These are phyloP conservation scores for Thielaviopsis populi DNA, from an alignment of 2,329 filamentous ascomycete species.

Conservation along the genomic window DNA sequence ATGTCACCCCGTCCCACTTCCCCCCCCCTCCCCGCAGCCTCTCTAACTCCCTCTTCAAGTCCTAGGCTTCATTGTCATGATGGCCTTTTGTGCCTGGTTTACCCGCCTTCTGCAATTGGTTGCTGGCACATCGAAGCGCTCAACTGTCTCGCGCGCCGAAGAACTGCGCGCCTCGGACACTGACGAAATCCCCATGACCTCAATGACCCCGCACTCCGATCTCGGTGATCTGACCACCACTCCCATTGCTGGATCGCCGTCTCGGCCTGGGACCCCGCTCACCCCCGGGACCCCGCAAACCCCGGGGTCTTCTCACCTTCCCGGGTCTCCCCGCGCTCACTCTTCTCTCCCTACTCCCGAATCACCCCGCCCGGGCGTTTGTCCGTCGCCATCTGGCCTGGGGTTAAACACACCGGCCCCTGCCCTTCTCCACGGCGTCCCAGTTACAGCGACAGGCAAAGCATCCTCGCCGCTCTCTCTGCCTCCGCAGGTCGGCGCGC, in stretches of 20 bases:
- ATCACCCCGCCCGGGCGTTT: conserved; percentile 16
- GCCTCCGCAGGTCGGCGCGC: conserved; percentile 22
- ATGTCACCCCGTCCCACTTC: conserved; percentile 19
- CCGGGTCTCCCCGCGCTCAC: not conserved
- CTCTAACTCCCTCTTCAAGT: conserved; percentile 25
- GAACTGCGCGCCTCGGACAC: conserved; percentile 26
- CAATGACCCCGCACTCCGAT: conserved; percentile 19
- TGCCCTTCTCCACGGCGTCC: conserved; percentile 18
- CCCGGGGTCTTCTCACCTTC: not conserved
- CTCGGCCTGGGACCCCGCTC: not conserved
- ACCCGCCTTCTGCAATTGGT: conserved; percentile 38
- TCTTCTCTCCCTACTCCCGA: not conserved
- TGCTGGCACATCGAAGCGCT: conserved; percentile 37
- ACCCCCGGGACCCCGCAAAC: not conserved
- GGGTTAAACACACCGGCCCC: conserved; percentile 21
- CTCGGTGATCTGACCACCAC: not conserved
- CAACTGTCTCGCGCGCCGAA: conserved; percentile 35
- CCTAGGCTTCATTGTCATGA: conserved; percentile 39
- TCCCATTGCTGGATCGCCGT: not conserved
- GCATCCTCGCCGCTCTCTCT: conserved; percentile 7
- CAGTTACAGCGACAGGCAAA: not conserved
- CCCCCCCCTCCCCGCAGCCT: not conserved
- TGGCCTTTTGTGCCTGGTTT: conserved; percentile 38
- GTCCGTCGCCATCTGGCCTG: conserved; percentile 17
- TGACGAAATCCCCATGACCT: conserved; percentile 34